Evolutionary conservation across 2,329 filamentous ascomycete species (phyloP), one percentile per base, ranked within the genome.

Genomic region (Cladophialophora chaetospira): DNA sequence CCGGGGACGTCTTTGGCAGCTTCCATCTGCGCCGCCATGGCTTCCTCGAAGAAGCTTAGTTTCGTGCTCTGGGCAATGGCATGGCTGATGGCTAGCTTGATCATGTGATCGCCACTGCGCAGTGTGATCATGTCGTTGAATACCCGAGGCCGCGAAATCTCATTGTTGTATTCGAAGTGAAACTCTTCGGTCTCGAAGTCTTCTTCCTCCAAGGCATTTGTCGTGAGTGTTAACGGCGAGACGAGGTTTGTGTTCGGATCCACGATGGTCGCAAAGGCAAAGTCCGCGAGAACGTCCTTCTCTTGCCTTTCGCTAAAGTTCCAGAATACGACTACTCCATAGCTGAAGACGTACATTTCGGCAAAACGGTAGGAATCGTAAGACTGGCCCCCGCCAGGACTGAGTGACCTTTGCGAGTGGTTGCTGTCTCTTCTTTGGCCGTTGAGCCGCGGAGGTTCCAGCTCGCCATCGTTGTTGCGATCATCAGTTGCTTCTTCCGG

Each of bases 91-190:
- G 65, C 65, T 5, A 67, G 53, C 55, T 67, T 67, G 71, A 97
- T 96, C 93, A 99, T 97, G 75, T 99, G 94, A 75, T 99, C 94
- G 35, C 90, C 87, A 58, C 91, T 95, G 61, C 95, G 82, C 42
- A 99, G 78, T 0, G 94, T 99, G 67, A 99, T 97, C 94, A 99
- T 99, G 73, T 99, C 94, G 74, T 99, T 97, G 77, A 95, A 99
- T 26, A 99, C 89, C 55, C 94, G 84, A 3, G 94, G 94, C 47
- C 92, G 84, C 61, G 91, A 88, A 29, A 94, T 91, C 56, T 90
- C 82, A 0, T 85, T 82, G 67, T 90, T 96, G 77, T 99, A 99
- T 72, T 97, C 92, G 70, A 99, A 99, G 70, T 99, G 93, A 68
- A 99, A 97, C 70, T 97, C 93, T 70, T 99, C 94, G 0, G 89